A percentile compares a stretch with the other conserved stretches of the same genome.
Evolutionary conservation across 176 grass and related monocot genomes (phyloP).

Genomic region (Thalia dealbata): DNA sequence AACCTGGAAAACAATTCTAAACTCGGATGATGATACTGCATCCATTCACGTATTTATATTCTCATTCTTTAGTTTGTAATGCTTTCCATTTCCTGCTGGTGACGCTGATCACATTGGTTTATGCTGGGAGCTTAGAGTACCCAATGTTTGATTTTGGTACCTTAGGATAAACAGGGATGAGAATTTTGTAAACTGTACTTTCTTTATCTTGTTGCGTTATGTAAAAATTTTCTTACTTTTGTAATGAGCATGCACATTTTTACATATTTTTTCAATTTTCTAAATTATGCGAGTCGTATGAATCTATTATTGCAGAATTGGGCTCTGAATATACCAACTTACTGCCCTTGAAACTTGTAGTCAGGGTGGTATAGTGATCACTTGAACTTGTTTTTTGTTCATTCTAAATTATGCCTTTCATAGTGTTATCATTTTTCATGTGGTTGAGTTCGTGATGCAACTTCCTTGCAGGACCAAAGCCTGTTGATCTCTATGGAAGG

Average conservation of each 20-base stretch:
- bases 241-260: neutral
- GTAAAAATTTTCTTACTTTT: no score
- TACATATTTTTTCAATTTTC: neutral
- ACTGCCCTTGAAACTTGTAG: neutral
- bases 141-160: no score
- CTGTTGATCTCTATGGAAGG: conserved; percentile 73
- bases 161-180: no score
- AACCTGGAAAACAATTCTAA: neutral
- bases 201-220: no score
- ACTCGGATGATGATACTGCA: neutral
- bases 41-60: neutral
- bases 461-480: conserved; percentile 61
- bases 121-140: neutral
- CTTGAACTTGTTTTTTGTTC: neutral
- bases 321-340: neutral
- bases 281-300: neutral
- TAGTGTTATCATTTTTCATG: neutral
- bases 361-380: neutral
- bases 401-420: neutral
- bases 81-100: neutral
- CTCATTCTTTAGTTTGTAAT: neutral
- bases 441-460: neutral
- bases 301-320: neutral
- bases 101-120: neutral
- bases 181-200: no score